Evolutionary conservation across 1,284 basidiomycete genomes (phyloP).

Genomic region (Boletus sp.): DNA sequence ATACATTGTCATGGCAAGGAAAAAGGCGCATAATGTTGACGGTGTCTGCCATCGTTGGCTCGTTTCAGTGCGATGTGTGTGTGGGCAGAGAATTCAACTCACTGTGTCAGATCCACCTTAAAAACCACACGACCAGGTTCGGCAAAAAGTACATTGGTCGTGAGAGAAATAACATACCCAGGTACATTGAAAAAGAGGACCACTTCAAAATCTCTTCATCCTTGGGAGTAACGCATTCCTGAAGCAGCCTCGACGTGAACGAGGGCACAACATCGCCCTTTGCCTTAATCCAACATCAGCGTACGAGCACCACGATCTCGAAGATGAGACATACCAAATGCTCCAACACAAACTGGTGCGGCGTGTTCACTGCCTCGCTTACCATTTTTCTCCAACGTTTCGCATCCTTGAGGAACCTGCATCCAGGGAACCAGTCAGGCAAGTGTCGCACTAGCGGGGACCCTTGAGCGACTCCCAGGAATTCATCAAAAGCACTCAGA

Average conservation of each 20-base stretch:
- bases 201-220: conserved; percentile 2
- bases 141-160: background rate
- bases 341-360: conserved; percentile 2
- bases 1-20: conserved; percentile 19
- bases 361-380: background rate
- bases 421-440: conserved; percentile 25
- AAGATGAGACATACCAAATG: background rate
- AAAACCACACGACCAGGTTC: background rate
- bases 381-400: background rate
- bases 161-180: too few relatives aligned
- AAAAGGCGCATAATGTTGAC: conserved; percentile 31
- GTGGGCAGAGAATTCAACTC: background rate
- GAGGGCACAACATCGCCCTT: conserved; percentile 3
- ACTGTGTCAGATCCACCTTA: conserved; percentile 25
- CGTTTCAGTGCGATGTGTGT: conserved; percentile 14
- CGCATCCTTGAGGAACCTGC: conserved; percentile 1
- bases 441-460: conserved; percentile 33
- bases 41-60: conserved; percentile 27
- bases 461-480: background rate
- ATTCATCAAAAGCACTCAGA: background rate
- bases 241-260: background rate
- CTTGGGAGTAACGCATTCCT: conserved; percentile 10
- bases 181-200: conserved; percentile 13
- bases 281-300: background rate
- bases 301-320: background rate